Evolutionary conservation across 129 eudicot genomes (phyloP), one percentile per base, ranked within the genome.

Genomic region (Scalesia atractyloides): DNA sequence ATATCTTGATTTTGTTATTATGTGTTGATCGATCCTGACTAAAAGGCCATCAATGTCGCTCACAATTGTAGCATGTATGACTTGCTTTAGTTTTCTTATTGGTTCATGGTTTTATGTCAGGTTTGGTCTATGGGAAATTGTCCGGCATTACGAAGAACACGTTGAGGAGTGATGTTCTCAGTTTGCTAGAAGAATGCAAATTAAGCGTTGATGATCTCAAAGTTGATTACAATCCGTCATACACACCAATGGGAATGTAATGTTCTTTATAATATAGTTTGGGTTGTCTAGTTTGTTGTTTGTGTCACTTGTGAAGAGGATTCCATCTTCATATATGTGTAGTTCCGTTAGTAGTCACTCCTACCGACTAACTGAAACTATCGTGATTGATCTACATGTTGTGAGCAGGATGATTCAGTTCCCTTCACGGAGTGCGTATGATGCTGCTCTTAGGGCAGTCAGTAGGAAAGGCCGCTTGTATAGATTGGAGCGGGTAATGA

Each of bases 321-420:
- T 22, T 14, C 5, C 4, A 10, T 66, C 57, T 66, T 46, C 19
- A 66, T 39, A 39, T 20, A 8, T 11, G 13, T 54, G 60, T 72
- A 8, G 24, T 15, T 58, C 12, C n/a, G 2, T 60, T 9, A 3
- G 16, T 63, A 51, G 43, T 19, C n/a, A 43, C 17, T 75, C 16
- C 9, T 66, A 75, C n/a, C 1, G 37, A 66, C 56, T 2, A 26
- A 11, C 20, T 44, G 53, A 76, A 56, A 41, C 19, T 9, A n/a
- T 54, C 19, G 12, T 77, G 46, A 58, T 30, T 30, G 0, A 30
- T 30, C 34, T 30, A 30, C 34, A 30, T 30, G n/a, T 39, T 64
- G 43, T 81, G 66, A 70, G 72, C 86, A 92, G 98, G 90, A 10
- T 92, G 77, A 58, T 89, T 77, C 89, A 80, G 56, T 92, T 92